Base-by-base conservation (phyloP, 2,329 filamentous ascomycete species). In the Podosphaera fusca region DNA sequence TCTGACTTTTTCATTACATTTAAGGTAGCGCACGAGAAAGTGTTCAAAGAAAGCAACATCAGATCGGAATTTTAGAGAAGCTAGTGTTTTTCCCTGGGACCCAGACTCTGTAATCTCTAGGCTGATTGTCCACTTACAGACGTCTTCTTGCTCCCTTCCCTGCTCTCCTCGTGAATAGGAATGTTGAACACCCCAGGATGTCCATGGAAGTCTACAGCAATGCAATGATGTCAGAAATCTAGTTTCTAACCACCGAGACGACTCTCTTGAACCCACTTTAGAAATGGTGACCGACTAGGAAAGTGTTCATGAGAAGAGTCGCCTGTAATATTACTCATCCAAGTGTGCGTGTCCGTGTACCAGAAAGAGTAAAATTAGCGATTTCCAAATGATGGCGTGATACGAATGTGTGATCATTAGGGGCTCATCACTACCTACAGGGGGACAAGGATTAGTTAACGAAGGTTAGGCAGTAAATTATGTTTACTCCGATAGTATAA, bases 21-120 rank as follows among this genome's bases (percentile, higher is more conserved):
- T 60, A 59, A 61, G 34, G 58, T 60, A 47, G 65, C 64, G 21
- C 65, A 62, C 61, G 31, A 56, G 9, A 31, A 56, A 38, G 55
- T 61, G 53, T 60, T 69, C 51, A 67, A 60, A 50, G 8, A 55
- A 36, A 56, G 59, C 55, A 69, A 69, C 59, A 64, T 65, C 30
- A 53, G 59, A 55, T 56, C 56, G 64, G 60, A 61, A 57, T 21
- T 69, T 69, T 60, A 46, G 58, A 62, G 64, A 61, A 58, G 64
- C 66, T 55, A 42, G 68, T 29, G 59, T 70, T 60, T 59, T 67
- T 56, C 67, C 64, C 59, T 62, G 64, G 53, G 56, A 69, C 21
- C 21, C 7, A 5, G 8, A 45, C 29, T 35, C 53, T 45, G 12
- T 55, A 36, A 42, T 55, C 38, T 45, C 38, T 45, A 55, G 66